Evolutionary conservation across 495 filamentous ascomycete genomes (phyloP).

Genomic region (Aspergillus homomorphus): DNA sequence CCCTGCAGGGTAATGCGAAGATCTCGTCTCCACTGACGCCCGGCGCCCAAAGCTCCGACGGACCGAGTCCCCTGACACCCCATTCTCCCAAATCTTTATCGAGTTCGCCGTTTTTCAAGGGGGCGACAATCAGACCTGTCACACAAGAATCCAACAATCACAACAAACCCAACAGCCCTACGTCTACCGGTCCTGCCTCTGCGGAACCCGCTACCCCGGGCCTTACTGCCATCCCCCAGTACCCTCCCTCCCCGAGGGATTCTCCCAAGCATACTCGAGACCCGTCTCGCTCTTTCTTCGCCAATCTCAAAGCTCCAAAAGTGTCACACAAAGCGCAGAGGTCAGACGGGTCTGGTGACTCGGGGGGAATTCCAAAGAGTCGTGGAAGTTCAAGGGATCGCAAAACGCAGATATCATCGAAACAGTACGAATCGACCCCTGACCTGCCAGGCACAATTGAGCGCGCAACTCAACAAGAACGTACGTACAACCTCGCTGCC

Average conservation of each 20-base stretch:
- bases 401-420: constrained; percentile 30
- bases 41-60: constrained; percentile 38
- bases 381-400: constrained; percentile 45
- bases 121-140: constrained; percentile 45
- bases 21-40: constrained; percentile 36
- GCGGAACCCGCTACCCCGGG: constrained; percentile 43
- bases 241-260: constrained; percentile 49
- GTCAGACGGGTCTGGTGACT: constrained; percentile 42
- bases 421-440: constrained; percentile 41
- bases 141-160: constrained; percentile 35
- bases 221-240: constrained; percentile 52
- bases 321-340: constrained; percentile 45
- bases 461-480: constrained; percentile 30
- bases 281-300: constrained; percentile 54
- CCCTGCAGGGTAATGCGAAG: constrained; percentile 32
- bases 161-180: constrained; percentile 32
- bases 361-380: constrained; percentile 41
- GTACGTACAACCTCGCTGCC: constrained; percentile 21
- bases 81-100: constrained; percentile 44
- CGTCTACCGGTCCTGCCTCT: constrained; percentile 26
- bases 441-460: constrained; percentile 37
- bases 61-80: constrained; percentile 42
- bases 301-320: constrained; percentile 54
- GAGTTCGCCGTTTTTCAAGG: constrained; percentile 42
- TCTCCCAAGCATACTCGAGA: constrained; percentile 51